These are phyloP conservation scores for Dictyostelium citrinum DNA, from an alignment of 78 protist genomes.

Conservation along the genomic window DNA sequence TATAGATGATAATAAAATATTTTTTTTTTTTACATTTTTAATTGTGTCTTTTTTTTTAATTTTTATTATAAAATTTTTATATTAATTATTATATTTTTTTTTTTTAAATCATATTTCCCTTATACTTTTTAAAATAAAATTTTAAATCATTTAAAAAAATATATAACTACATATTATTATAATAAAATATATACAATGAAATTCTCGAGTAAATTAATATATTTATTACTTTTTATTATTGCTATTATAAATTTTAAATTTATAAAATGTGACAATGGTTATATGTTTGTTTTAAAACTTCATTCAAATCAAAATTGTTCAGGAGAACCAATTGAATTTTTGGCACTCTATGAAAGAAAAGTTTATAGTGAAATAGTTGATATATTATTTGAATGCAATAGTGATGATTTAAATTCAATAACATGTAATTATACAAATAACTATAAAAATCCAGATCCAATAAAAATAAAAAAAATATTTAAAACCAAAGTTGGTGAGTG, in stretches of 20 bases:
- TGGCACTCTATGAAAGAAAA: not conserved
- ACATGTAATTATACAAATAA: not conserved
- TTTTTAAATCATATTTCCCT: too few relatives aligned
- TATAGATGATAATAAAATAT: too few relatives aligned
- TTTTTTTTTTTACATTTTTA: too few relatives aligned
- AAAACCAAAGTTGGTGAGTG: not conserved
- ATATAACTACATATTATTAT: too few relatives aligned
- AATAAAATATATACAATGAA: not conserved
- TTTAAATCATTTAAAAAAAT: too few relatives aligned
- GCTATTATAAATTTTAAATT: too few relatives aligned
- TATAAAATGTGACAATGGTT: not conserved
- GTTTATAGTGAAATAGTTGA: not conserved
- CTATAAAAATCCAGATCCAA: not conserved
- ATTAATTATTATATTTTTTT: too few relatives aligned
- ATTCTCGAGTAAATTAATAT: too few relatives aligned
- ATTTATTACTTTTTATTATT: too few relatives aligned
- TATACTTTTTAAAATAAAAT: too few relatives aligned
- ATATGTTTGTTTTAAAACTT: not conserved
- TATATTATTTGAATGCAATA: not conserved
- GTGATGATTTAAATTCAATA: not conserved
- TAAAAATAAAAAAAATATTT: not conserved
- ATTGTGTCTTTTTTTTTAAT: too few relatives aligned
- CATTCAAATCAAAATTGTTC: not conserved
- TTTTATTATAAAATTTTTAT: too few relatives aligned
- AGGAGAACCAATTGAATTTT: not conserved